A percentile compares a stretch with the other conserved stretches of the same genome.
phyloP scores from a whole-genome alignment of 108 stramenopile genomes.

The Mediolabrus comicus region DNA sequence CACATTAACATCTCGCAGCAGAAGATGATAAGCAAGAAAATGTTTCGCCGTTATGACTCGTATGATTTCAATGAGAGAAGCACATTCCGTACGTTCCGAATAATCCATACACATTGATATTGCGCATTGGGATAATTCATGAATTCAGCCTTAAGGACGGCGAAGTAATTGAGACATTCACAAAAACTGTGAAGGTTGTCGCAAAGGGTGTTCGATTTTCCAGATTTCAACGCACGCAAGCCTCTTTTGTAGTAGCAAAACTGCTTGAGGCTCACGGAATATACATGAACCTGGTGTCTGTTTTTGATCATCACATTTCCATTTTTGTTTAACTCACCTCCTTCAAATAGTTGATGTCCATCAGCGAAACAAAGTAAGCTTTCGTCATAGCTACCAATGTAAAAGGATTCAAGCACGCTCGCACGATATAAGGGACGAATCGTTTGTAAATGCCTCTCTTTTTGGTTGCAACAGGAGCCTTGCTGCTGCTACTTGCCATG shows the following conservation, averaged over 20 bases:
- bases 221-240: conserved; percentile 46
- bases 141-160: conserved; percentile 69
- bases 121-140: conserved; percentile 14
- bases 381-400: conserved; percentile 69
- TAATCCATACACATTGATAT: not conserved
- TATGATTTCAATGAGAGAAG: conserved; percentile 67
- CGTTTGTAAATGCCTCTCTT: conserved; percentile 42
- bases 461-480: conserved; percentile 23
- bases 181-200: conserved; percentile 33
- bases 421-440: conserved; percentile 74
- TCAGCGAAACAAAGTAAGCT: conserved; percentile 69
- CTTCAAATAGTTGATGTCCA: conserved; percentile 68
- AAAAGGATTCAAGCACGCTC: conserved; percentile 80
- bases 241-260: not conserved
- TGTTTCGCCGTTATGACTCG: conserved; percentile 71
- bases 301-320: not conserved
- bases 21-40: conserved; percentile 1
- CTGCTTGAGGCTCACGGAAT: conserved; percentile 19
- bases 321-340: conserved; percentile 43
- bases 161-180: conserved; percentile 7
- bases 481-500: conserved; percentile 26
- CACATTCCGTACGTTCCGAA: conserved; percentile 59
- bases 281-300: conserved; percentile 40
- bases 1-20: not conserved
- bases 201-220: conserved; percentile 21